Evolutionary conservation across 1,284 basidiomycete genomes (phyloP).

Genomic region (Leccinum colubrinum): DNA sequence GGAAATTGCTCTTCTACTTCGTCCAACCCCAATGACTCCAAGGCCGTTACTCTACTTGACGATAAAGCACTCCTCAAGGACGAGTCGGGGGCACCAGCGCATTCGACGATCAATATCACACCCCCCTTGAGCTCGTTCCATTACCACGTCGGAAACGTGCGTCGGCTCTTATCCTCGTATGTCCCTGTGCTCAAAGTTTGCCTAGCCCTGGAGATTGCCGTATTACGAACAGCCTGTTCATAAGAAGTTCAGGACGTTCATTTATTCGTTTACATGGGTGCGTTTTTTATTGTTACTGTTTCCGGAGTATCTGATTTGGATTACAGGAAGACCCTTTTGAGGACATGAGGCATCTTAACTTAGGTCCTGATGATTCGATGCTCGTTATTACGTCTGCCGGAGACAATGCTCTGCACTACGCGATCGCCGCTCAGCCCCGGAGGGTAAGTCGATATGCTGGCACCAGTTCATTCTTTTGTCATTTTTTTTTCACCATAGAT

Average conservation of each 20-base stretch:
- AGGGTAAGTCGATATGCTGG: slow-evolving; percentile 32
- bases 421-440: slow-evolving; percentile 61
- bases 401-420: slow-evolving; percentile 83
- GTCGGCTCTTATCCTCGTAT: slow-evolving; percentile 11
- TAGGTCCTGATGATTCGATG: slow-evolving; percentile 66
- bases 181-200: not conserved
- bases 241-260: slow-evolving; percentile 75
- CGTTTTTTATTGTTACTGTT: not conserved
- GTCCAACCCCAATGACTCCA: slow-evolving; percentile 34
- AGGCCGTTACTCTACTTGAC: slow-evolving; percentile 37
- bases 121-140: slow-evolving; percentile 73
- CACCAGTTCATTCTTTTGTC: not conserved
- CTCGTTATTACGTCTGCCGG: slow-evolving; percentile 81
- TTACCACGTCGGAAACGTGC: slow-evolving; percentile 63
- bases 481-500: slow-evolving; percentile 39
- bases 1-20: slow-evolving; percentile 48
- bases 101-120: slow-evolving; percentile 48
- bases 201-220: slow-evolving; percentile 69
- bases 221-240: slow-evolving; percentile 71
- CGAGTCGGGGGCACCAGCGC: slow-evolving; percentile 12
- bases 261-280: slow-evolving; percentile 68
- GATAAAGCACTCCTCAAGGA: slow-evolving; percentile 38
- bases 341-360: slow-evolving; percentile 68
- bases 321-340: slow-evolving; percentile 71
- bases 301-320: slow-evolving; percentile 7